Base-by-base conservation (phyloP, 208 protist species). In the Crithidia mellificae region DNA sequence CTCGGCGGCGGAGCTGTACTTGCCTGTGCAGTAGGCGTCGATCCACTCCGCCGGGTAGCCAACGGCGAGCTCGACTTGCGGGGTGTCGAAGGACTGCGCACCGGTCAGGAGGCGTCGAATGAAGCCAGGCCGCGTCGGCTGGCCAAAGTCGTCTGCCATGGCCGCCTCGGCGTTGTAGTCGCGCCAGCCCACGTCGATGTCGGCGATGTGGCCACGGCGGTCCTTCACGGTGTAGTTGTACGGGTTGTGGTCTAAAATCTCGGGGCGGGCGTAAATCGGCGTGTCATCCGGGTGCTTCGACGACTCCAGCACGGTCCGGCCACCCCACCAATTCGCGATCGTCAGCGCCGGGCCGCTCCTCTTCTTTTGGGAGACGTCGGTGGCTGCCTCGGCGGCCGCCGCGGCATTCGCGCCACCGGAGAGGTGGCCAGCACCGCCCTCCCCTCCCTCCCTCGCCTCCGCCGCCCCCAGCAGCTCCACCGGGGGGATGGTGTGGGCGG, bases 11-110 rank as follows among this genome's bases (percentile, higher is more conserved):
- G 78, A 83, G 51, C 78, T 63, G 58, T 91, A 81, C 64, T 77
- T 80, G 49, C 77, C 72, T 24, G 46, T 59, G 71, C 80, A 88
- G 63, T 87, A 80, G 17, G 46, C 34, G 59, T 91, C 83, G 51
- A 95, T 88, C 90, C 90, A 95, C 72, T 95, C 87, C 0, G 83
- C 82, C 4, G 90, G 90, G 68, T 93, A 95, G 51, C 90, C 90
- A 3, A 95, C 82, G 20, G 85, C 82, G 4, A 95, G 73, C 74
- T 90, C 90, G 24, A 93, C 83, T 41, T 81, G 84, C 46, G 80
- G 89, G 7, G 61, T 74, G 36, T 74, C 61, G 53, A 74, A 72
- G 27, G 27, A 22, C 27, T 67, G 50, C 14, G 71, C 49, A 6
- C 79, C 69, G 9, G 52, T 69, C 6, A 81, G 44, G 30, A 80